Conservation (phyloP, 1,284 basidiomycete genomes). For the Ceratobasidium sp. region DNA sequence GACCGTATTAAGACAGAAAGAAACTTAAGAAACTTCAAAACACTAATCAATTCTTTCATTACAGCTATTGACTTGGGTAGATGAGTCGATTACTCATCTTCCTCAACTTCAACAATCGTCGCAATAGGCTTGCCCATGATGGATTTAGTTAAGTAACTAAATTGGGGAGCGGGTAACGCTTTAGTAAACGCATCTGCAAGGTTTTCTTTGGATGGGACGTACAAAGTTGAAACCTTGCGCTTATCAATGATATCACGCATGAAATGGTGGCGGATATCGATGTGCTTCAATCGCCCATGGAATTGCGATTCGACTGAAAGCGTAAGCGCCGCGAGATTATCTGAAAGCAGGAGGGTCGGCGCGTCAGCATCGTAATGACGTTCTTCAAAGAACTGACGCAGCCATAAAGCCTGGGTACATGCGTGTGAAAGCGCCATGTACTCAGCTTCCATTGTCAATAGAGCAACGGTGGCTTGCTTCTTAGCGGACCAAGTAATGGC, state of each 20-base stretch:
- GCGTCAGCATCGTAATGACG: conserved; percentile 49
- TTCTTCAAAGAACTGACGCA: conserved; percentile 53
- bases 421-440: conserved; percentile 56
- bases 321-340: conserved; percentile 55
- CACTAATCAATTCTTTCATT: too few relatives aligned
- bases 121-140: conserved; percentile 36
- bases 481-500: conserved; percentile 55
- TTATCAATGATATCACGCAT: conserved; percentile 59
- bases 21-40: too few relatives aligned
- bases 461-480: conserved; percentile 54
- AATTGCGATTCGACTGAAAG: conserved; percentile 52
- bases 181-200: conserved; percentile 50
- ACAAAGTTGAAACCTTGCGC: conserved; percentile 54
- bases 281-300: conserved; percentile 55
- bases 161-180: conserved; percentile 33
- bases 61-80: too few relatives aligned
- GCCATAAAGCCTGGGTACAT: conserved; percentile 54
- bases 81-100: too few relatives aligned
- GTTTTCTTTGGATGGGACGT: conserved; percentile 45
- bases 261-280: conserved; percentile 56
- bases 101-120: background rate
- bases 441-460: conserved; percentile 58
- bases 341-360: conserved; percentile 50
- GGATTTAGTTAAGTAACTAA: conserved; percentile 49
- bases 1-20: too few relatives aligned